phyloP scores from a whole-genome alignment of 805 yeast genomes.

The Saccharomyces eubayanus region DNA sequence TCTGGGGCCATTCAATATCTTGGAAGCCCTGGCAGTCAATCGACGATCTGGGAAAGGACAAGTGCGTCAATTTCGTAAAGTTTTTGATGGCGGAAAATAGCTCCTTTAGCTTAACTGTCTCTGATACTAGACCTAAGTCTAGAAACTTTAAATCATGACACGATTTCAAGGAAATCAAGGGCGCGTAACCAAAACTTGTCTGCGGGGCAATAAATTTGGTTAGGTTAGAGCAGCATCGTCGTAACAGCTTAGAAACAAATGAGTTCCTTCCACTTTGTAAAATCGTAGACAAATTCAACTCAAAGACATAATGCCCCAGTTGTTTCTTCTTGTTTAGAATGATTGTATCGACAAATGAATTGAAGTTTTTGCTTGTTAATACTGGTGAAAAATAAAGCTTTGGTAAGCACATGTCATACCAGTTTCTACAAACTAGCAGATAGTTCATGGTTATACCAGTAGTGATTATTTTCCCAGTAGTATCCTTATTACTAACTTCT shows the following conservation, averaged over 20 bases:
- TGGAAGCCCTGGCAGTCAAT: slow-evolving; percentile 51
- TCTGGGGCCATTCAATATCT: slow-evolving; percentile 64
- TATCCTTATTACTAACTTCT: slow-evolving; percentile 13
- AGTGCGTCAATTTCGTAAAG: slow-evolving; percentile 54
- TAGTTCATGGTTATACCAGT: slow-evolving; percentile 26
- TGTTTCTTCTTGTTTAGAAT: slow-evolving; percentile 40
- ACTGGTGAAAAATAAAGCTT: slow-evolving; percentile 56
- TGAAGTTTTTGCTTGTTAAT: slow-evolving; percentile 60
- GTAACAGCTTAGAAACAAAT: slow-evolving; percentile 68
- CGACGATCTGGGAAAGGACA: slow-evolving; percentile 86
- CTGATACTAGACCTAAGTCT: slow-evolving; percentile 81
- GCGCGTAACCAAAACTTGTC: slow-evolving; percentile 87
- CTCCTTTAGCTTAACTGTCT: slow-evolving; percentile 76
- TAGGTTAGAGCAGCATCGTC: slow-evolving; percentile 63
- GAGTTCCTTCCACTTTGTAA: slow-evolving; percentile 91
- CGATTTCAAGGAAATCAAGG: slow-evolving; percentile 67
- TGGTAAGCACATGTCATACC: slow-evolving; percentile 57
- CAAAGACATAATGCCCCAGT: slow-evolving; percentile 49
- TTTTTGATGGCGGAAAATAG: slow-evolving; percentile 65
- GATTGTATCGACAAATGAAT: slow-evolving; percentile 61
- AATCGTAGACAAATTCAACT: slow-evolving; percentile 66
- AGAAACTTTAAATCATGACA: slow-evolving; percentile 58
- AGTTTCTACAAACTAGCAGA: slow-evolving; percentile 50
- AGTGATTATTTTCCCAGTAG: slow-evolving; percentile 34
- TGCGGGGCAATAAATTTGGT: slow-evolving; percentile 82